A percentile compares a stretch with the other conserved stretches of the same genome.
Conservation (phyloP, 2,329 filamentous ascomycete genomes). For the Setomelanomma holmii region DNA sequence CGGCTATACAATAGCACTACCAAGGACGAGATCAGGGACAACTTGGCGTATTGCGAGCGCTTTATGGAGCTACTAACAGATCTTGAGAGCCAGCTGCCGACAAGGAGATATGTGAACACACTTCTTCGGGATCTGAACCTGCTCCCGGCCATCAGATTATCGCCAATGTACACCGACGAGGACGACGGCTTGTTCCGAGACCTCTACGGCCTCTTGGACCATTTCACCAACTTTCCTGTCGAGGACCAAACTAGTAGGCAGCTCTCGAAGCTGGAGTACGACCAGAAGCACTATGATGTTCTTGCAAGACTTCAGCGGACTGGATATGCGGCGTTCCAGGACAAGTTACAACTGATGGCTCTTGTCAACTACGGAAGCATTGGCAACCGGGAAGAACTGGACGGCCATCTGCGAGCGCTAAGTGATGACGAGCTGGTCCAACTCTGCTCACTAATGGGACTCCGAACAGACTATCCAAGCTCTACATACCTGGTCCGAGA, state of each 20-base stretch:
- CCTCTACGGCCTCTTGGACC: conserved; percentile 77
- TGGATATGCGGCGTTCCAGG: conserved; percentile 78
- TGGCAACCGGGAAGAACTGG: conserved; percentile 78
- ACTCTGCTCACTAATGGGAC: conserved; percentile 74
- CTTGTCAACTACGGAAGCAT: conserved; percentile 92
- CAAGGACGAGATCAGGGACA: conserved; percentile 58
- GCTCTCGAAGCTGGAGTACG: conserved; percentile 73
- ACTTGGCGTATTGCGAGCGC: conserved; percentile 85
- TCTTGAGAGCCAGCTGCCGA: conserved; percentile 90
- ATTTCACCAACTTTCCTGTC: conserved; percentile 88
- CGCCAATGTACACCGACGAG: conserved; percentile 77
- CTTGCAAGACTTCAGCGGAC: conserved; percentile 82
- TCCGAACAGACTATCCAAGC: conserved; percentile 83
- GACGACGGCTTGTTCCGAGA: conserved; percentile 81
- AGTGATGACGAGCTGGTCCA: conserved; percentile 75
- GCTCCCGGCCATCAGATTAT: conserved; percentile 77
- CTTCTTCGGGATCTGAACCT: conserved; percentile 86
- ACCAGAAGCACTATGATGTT: conserved; percentile 77
- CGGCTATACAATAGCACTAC: conserved; percentile 65
- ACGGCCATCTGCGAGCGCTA: conserved; percentile 74
- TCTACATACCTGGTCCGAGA: conserved; percentile 69
- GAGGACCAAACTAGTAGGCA: conserved; percentile 89
- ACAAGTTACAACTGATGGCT: conserved; percentile 89
- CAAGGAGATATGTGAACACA: conserved; percentile 89
- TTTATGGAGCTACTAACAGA: conserved; percentile 91